Conservation (phyloP, 2,329 filamentous ascomycete species). For the Aspergillus calidoustus region DNA sequence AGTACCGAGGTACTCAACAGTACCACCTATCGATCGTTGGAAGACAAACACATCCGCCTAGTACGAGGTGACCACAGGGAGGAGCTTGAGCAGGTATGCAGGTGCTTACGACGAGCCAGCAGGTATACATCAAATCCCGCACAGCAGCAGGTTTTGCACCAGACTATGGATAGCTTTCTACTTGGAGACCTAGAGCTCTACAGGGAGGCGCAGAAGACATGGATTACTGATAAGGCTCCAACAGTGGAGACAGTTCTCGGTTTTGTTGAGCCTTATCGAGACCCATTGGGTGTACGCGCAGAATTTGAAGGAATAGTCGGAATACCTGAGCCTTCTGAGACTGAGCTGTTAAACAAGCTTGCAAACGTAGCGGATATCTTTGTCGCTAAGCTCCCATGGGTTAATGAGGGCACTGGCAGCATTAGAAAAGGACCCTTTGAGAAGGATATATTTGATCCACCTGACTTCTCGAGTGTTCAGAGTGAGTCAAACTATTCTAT, state of each 20-base stretch:
- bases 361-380: slow-evolving; percentile 16
- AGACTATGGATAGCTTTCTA: slow-evolving; percentile 40
- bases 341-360: slow-evolving; percentile 22
- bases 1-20: not conserved
- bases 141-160: slow-evolving; percentile 12
- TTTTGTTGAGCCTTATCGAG: slow-evolving; percentile 61
- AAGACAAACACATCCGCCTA: slow-evolving; percentile 1
- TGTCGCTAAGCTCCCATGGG: slow-evolving; percentile 36
- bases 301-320: slow-evolving; percentile 58
- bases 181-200: slow-evolving; percentile 57
- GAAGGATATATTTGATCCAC: slow-evolving; percentile 29
- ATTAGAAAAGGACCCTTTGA: slow-evolving; percentile 38
- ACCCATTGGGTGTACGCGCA: slow-evolving; percentile 58
- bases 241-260: slow-evolving; percentile 59
- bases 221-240: slow-evolving; percentile 59
- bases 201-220: slow-evolving; percentile 55
- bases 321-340: slow-evolving; percentile 31
- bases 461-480: slow-evolving; percentile 26
- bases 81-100: slow-evolving; percentile 13
- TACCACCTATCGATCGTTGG: not conserved
- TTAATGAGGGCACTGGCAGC: not conserved
- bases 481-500: not conserved
- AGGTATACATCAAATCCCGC: slow-evolving; percentile 3
- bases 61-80: slow-evolving; percentile 20
- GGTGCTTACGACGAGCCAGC: slow-evolving; percentile 8